phyloP scores from a whole-genome alignment of 2,329 filamentous ascomycete species.

The Tolypocladium ovalisporum region DNA sequence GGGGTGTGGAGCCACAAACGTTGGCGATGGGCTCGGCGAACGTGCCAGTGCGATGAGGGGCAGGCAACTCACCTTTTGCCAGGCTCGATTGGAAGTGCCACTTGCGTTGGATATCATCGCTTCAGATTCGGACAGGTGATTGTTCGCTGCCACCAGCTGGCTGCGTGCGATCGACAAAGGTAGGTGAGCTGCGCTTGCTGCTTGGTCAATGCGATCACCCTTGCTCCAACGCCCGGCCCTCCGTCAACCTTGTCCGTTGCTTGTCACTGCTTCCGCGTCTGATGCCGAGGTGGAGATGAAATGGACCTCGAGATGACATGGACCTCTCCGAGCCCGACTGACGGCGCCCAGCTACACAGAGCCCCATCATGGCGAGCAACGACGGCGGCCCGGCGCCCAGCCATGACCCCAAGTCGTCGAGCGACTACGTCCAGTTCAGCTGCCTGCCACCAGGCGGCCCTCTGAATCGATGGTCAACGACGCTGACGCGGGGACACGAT shows the following conservation, averaged over 20 bases:
- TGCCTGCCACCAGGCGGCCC: constrained; percentile 38
- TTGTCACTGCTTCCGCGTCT: background rate
- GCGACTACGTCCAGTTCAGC: constrained; percentile 43
- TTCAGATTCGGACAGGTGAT: background rate
- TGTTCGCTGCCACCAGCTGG: background rate
- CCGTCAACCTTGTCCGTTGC: background rate
- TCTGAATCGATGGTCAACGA: constrained; percentile 79
- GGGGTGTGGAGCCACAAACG: background rate
- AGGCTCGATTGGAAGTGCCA: background rate
- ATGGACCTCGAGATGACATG: background rate
- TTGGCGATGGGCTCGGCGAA: background rate
- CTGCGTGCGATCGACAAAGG: background rate
- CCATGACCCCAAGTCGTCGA: constrained; percentile 32
- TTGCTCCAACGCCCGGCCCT: background rate
- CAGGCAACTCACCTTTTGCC: background rate
- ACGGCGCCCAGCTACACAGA: background rate
- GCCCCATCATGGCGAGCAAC: constrained; percentile 15
- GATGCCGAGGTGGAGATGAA: background rate
- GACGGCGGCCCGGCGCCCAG: constrained; percentile 10
- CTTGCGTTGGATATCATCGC: background rate
- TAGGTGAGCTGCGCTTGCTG: background rate
- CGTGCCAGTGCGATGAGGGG: background rate
- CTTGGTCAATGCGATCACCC: background rate
- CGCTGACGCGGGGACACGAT: constrained; percentile 75
- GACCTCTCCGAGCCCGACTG: background rate